Conservation (phyloP, 768 basidiomycete genomes). For the Pholiota conissans region DNA sequence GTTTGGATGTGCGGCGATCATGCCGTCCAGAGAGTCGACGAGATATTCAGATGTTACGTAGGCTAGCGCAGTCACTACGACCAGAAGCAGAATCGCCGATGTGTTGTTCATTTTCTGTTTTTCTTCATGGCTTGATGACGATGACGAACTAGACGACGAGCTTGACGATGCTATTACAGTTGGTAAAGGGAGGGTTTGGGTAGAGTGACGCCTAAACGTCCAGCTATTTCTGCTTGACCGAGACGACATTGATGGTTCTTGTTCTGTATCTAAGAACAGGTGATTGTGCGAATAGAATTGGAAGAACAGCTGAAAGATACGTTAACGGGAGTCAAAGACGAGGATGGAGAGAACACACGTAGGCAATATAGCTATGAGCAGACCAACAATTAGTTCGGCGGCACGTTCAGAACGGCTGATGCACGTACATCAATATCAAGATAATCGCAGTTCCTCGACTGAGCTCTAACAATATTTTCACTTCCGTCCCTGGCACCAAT, state of each 20-base stretch:
- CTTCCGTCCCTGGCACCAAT: conserved; percentile 35
- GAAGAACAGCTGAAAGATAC: conserved; percentile 42
- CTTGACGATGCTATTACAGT: conserved; percentile 15
- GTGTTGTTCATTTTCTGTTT: conserved; percentile 34
- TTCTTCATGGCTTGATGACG: conserved; percentile 21
- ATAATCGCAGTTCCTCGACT: conserved; percentile 50
- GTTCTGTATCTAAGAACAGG: conserved; percentile 38
- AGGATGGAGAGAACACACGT: conserved; percentile 10
- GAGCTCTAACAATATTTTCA: conserved; percentile 40
- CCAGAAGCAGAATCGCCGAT: conserved; percentile 32
- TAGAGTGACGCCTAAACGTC: conserved; percentile 16
- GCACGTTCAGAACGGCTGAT: too few relatives aligned
- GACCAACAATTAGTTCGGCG: too few relatives aligned
- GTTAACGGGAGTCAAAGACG: not conserved
- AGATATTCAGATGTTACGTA: conserved; percentile 43
- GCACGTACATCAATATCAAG: conserved; percentile 41
- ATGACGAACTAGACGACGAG: conserved; percentile 12
- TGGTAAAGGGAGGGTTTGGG: conserved; percentile 21
- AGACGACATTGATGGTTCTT: conserved; percentile 21
- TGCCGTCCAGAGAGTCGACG: conserved; percentile 39
- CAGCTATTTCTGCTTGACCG: conserved; percentile 10
- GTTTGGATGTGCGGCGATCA: conserved; percentile 34
- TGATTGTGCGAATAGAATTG: conserved; percentile 55
- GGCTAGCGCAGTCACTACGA: conserved; percentile 34
- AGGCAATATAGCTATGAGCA: conserved; percentile 16